Evolutionary conservation across 805 yeast genomes (phyloP).

Genomic region (Kuraishia borneana): DNA sequence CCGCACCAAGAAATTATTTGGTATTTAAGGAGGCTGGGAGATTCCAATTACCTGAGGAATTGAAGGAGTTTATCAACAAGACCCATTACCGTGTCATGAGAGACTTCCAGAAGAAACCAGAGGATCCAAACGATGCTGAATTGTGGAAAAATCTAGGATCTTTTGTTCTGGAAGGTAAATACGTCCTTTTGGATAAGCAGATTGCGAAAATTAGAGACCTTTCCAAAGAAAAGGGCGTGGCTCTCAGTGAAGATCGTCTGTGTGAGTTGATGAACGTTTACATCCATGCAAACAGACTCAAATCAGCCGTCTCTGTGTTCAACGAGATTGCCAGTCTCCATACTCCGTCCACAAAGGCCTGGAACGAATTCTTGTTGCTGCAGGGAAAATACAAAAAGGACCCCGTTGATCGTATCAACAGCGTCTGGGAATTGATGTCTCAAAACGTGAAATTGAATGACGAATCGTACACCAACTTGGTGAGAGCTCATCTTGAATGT

Average conservation of each 20-base stretch:
- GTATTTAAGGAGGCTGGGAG: not conserved
- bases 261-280: conserved; percentile 34
- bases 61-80: not conserved
- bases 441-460: conserved; percentile 28
- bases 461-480: conserved; percentile 34
- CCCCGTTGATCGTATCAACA: conserved; percentile 24
- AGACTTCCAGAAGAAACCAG: not conserved
- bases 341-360: conserved; percentile 32
- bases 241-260: conserved; percentile 28
- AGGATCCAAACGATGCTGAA: conserved; percentile 9
- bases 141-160: conserved; percentile 7
- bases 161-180: conserved; percentile 9
- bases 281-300: conserved; percentile 21
- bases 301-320: conserved; percentile 35
- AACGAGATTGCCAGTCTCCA: conserved; percentile 30
- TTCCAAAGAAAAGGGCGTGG: conserved; percentile 15
- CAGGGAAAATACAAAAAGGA: conserved; percentile 15
- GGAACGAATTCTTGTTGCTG: conserved; percentile 44
- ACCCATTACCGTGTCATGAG: not conserved
- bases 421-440: conserved; percentile 18
- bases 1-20: not conserved
- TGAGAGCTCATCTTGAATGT: conserved; percentile 34
- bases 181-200: conserved; percentile 7
- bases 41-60: not conserved
- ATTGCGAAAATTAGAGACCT: conserved; percentile 10